These are phyloP conservation scores for Anthracocystis setariae DNA, from an alignment of 1,284 basidiomycete species.

Conservation along the genomic window DNA sequence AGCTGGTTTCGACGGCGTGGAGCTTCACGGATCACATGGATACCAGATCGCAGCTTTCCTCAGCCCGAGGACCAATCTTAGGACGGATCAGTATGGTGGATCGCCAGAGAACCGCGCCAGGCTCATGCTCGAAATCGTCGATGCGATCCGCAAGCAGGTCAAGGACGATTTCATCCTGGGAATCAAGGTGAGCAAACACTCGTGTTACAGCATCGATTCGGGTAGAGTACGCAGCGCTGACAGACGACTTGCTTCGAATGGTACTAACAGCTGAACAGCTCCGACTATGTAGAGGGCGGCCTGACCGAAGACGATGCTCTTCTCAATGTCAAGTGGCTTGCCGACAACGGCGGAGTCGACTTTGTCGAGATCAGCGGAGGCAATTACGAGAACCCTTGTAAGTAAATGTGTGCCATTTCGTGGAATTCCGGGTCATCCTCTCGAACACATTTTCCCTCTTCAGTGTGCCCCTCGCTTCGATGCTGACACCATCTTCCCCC, in stretches of 20 bases:
- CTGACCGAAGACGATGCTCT: slow-evolving; percentile 73
- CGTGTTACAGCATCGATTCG: background rate
- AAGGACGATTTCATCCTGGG: slow-evolving; percentile 77
- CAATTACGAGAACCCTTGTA: slow-evolving; percentile 82
- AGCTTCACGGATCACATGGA: slow-evolving; percentile 89
- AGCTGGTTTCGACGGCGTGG: slow-evolving; percentile 86
- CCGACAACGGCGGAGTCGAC: slow-evolving; percentile 76
- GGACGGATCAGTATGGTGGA: slow-evolving; percentile 75
- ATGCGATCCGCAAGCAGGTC: slow-evolving; percentile 74
- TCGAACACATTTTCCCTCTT: too few species aligned
- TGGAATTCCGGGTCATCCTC: too few species aligned
- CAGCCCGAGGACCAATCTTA: slow-evolving; percentile 78
- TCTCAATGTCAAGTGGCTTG: slow-evolving; percentile 75
- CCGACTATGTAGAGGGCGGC: slow-evolving; percentile 78
- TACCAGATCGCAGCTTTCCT: slow-evolving; percentile 86
- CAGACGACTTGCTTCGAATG: background rate
- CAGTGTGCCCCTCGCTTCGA: background rate
- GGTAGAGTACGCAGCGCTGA: background rate
- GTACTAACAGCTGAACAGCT: slow-evolving; percentile 74
- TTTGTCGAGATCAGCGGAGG: slow-evolving; percentile 89
- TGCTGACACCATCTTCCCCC: background rate
- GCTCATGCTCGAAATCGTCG: slow-evolving; percentile 76
- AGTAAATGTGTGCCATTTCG: too few species aligned
- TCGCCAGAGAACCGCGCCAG: slow-evolving; percentile 67
- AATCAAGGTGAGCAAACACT: slow-evolving; percentile 72